Conservation (phyloP, 2,329 filamentous ascomycete genomes). For the Colletotrichum sp. region DNA sequence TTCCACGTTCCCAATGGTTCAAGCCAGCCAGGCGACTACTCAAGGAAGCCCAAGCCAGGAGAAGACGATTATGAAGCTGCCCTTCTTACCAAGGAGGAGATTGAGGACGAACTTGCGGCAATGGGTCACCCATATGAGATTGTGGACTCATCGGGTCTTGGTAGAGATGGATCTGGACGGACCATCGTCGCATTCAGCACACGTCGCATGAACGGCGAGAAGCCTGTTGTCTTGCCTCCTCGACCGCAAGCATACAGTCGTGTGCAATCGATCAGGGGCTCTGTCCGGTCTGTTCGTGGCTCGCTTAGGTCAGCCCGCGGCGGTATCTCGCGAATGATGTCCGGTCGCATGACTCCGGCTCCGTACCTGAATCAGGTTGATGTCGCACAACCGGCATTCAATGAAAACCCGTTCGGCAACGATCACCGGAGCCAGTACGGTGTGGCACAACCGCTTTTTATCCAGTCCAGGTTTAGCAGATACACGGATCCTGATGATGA, state of each 20-base stretch:
- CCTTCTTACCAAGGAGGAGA: slow-evolving; percentile 12
- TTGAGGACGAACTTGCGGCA: slow-evolving; percentile 1
- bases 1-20: slow-evolving; percentile 36
- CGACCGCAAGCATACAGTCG: slow-evolving; percentile 9
- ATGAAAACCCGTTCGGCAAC: neutral
- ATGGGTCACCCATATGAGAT: slow-evolving; percentile 13
- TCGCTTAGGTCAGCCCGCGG: slow-evolving; percentile 3
- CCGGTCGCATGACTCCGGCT: neutral
- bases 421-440: neutral
- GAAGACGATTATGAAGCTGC: slow-evolving; percentile 17
- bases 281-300: slow-evolving; percentile 7
- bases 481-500: slow-evolving; percentile 10
- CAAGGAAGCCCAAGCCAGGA: slow-evolving; percentile 54
- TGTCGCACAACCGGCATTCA: neutral
- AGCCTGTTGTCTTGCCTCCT: neutral
- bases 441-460: slow-evolving; percentile 4
- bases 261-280: slow-evolving; percentile 1
- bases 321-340: slow-evolving; percentile 1
- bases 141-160: slow-evolving; percentile 11
- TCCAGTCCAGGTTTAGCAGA: slow-evolving; percentile 11
- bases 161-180: slow-evolving; percentile 5
- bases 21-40: slow-evolving; percentile 28
- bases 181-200: slow-evolving; percentile 16
- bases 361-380: slow-evolving; percentile 1
- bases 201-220: neutral